Evolutionary conservation across 441 rosid species (phyloP), one percentile per base, ranked within the genome.

Genomic region (Euphorbia celastroides): DNA sequence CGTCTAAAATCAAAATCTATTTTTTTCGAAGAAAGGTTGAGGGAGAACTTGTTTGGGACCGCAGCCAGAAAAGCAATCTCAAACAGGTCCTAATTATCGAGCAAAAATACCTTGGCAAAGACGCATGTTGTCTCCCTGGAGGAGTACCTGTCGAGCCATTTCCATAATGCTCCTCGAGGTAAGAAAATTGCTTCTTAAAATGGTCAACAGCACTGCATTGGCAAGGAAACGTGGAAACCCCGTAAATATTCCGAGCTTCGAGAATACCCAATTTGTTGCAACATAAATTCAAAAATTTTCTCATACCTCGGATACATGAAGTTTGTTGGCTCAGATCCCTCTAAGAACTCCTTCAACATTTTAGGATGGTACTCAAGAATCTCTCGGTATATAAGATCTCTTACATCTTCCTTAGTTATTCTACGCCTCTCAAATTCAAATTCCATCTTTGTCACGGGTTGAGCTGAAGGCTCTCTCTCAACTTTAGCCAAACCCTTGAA

Each of bases 351-450:
- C 73, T 96, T 88, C 66, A 96, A 84, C 99, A 96, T 93, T 74
- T 89, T 93, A 42, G 99, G 99, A 87, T 96, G 99, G 75, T 96
- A 96, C 74, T 96, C 99, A 70, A 96, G 74, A 75, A 89, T 96
- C 99, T 84, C 99, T 57, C 98, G 82, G 77, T 92, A 92, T 58
- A 95, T 95, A 76, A 92, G 68, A 82, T 95, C 98, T 79, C 99
- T 82, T 54, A 92, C 99, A 78, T 92, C 98, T 67, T 95, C 98
- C 80, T 92, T 92, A 22, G 89, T 77, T 71, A 92, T 52, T 77
- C 90, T 95, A 77, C 89, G 87, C 79, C 98, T 85, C 82, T 95
- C 99, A 75, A 95, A 95, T 76, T 95, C 98, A 76, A 95, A 95
- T 80, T 95, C 99, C 65, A 95, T 81, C 75, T 92, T 95, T 57